Evolutionary conservation across 768 basidiomycete genomes (phyloP).

Genomic region (Amanita muscaria): DNA sequence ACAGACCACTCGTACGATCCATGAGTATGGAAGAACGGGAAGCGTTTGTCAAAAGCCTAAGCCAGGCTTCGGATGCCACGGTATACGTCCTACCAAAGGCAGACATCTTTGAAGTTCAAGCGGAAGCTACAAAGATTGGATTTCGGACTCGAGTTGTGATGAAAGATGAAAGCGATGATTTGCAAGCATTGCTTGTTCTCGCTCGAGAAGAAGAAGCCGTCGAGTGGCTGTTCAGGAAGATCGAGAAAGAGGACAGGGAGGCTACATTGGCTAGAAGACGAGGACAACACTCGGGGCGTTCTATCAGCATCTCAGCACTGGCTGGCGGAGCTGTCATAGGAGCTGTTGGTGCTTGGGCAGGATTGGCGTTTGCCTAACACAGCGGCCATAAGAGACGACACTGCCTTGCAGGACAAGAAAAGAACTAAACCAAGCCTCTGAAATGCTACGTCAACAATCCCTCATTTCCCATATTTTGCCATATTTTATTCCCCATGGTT

Average conservation of each 20-base stretch:
- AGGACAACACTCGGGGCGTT: not conserved
- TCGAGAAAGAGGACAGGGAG: constrained; percentile 17
- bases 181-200: constrained; percentile 41
- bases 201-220: constrained; percentile 43
- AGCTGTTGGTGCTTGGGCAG: constrained; percentile 51
- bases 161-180: constrained; percentile 24
- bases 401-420: too few species aligned
- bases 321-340: constrained; percentile 55
- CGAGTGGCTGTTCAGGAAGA: constrained; percentile 27
- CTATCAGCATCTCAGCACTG: constrained; percentile 21
- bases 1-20: constrained; percentile 31
- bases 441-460: too few species aligned
- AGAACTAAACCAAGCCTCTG: too few species aligned
- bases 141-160: constrained; percentile 35
- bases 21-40: constrained; percentile 48
- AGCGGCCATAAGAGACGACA: not conserved
- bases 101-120: constrained; percentile 33
- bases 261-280: constrained; percentile 18
- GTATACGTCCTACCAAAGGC: constrained; percentile 39
- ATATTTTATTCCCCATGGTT: not conserved
- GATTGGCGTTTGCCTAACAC: constrained; percentile 41
- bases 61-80: constrained; percentile 34
- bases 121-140: constrained; percentile 33
- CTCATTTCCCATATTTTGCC: not conserved
- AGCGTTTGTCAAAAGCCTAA: constrained; percentile 38